These are phyloP conservation scores for Acanthamoeba healyi DNA, from an alignment of 208 protist genomes.

Conservation along the genomic window DNA sequence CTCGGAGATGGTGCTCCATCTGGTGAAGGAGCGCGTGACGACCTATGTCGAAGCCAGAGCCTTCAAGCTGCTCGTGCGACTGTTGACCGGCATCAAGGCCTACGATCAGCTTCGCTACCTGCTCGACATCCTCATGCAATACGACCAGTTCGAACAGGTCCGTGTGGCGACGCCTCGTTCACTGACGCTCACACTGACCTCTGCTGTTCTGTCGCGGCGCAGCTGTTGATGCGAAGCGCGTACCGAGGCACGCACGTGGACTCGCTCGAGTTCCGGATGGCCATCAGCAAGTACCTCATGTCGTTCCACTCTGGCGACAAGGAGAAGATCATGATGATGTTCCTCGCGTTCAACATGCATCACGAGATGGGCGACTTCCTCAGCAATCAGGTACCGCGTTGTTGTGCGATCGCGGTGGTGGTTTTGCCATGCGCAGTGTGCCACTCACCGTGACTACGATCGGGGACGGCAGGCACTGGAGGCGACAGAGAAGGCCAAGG, in stretches of 20 bases:
- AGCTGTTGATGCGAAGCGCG: background rate
- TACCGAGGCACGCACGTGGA: background rate
- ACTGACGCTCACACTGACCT: too few relatives aligned
- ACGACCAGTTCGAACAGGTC: conserved; percentile 68
- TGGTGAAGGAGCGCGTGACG: conserved; percentile 34
- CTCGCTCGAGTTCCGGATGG: conserved; percentile 29
- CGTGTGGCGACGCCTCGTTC: too few relatives aligned
- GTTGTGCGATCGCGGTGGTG: too few relatives aligned
- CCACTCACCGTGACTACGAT: too few relatives aligned
- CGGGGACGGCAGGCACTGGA: too few relatives aligned
- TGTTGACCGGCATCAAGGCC: conserved; percentile 43
- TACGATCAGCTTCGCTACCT: conserved; percentile 48
- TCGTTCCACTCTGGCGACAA: conserved; percentile 13
- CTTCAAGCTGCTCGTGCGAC: conserved; percentile 56
- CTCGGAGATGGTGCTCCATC: conserved; percentile 28
- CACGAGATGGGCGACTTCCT: conserved; percentile 72
- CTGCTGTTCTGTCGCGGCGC: too few relatives aligned
- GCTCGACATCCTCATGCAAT: conserved; percentile 38
- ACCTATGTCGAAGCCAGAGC: background rate
- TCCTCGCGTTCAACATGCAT: conserved; percentile 71
- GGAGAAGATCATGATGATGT: conserved; percentile 71
- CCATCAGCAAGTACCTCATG: conserved; percentile 24
- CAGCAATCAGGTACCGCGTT: conserved; percentile 1
- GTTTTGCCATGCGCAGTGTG: too few relatives aligned
- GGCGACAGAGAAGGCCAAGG: background rate